Base-by-base conservation (phyloP, 805 yeast genomes). In the Yarrowia porcina region DNA sequence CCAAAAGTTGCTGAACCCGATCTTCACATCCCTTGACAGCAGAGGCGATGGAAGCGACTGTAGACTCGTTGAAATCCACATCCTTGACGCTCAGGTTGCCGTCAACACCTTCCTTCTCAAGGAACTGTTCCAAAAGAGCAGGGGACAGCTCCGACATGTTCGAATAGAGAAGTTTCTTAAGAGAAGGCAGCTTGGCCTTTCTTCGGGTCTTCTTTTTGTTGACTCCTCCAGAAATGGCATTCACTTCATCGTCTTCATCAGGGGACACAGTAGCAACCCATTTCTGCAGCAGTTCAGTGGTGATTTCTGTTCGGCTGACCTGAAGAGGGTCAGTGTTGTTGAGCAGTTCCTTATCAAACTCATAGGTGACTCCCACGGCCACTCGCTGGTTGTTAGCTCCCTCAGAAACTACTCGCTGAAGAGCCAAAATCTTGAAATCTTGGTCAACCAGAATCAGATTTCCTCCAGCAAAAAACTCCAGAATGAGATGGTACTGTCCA, bases 381-480 rank as follows among this genome's bases (percentile, higher is more conserved):
- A 59, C 86, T 64, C 79, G 79, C 45, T 78, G 84, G 62, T 82
- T 82, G 66, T 83, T 84, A 36, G 82, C 88, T 69, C 85, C 83
- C 61, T 88, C 96, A 33, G 83, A 83, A 10, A 90, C 97, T 21
- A 87, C 76, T 74, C 97, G 83, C 71, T 88, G 92, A 28, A 91
- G 75, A 0, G 93, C 79, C 69, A 91, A 68, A 57, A 92, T 90
- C 68, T 82, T 85, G 65, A 79, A 73, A 20, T 86, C 81, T 28
- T 83, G 80, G 72, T 93, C 96, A 65, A 93, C 77, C 20, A 93
- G 77, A 18, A 93, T 77, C 62, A 93, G 83, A 71, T 93, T 93
- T 27, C 99, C 99, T 2, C 97, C 97, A 71, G 97, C 89, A 76
- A 92, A 93, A 70, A 93, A 93, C 73, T 93, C 99, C 61, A 93